These are phyloP conservation scores for Ilyonectria robusta DNA, from an alignment of 2,329 filamentous ascomycete genomes.

Conservation along the genomic window DNA sequence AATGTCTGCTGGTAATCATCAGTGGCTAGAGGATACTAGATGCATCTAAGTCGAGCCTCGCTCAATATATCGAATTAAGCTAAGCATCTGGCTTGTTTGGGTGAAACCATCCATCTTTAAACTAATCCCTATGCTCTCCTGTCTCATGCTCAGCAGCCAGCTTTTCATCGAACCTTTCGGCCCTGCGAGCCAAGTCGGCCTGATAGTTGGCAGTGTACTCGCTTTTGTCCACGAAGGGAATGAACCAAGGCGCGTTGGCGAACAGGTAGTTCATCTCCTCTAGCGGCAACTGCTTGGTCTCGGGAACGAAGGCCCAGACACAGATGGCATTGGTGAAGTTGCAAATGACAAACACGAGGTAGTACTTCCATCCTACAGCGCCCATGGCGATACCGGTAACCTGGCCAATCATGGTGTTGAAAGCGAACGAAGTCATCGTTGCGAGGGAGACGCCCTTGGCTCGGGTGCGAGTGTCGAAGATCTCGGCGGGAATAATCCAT, in stretches of 20 bases:
- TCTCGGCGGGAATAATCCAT: slow-evolving; percentile 75
- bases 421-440: slow-evolving; percentile 81
- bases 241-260: slow-evolving; percentile 73
- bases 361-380: slow-evolving; percentile 59
- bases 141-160: background rate
- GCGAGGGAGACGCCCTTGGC: slow-evolving; percentile 81
- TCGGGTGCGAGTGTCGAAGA: slow-evolving; percentile 82
- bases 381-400: slow-evolving; percentile 70
- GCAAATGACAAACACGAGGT: slow-evolving; percentile 63
- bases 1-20: too few species aligned
- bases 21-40: too few species aligned
- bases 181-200: slow-evolving; percentile 70
- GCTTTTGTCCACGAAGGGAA: slow-evolving; percentile 67
- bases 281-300: slow-evolving; percentile 73
- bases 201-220: slow-evolving; percentile 38
- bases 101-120: too few species aligned
- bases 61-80: too few species aligned
- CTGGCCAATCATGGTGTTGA: slow-evolving; percentile 80
- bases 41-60: too few species aligned
- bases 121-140: background rate
- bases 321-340: slow-evolving; percentile 65
- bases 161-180: slow-evolving; percentile 65
- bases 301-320: slow-evolving; percentile 76
- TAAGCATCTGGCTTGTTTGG: too few species aligned
- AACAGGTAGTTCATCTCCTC: slow-evolving; percentile 79